A percentile compares a stretch with the other conserved stretches of the same genome.
Evolutionary conservation across 2,329 filamentous ascomycete species (phyloP).

Genomic region (Sclerotinia spermophila): DNA sequence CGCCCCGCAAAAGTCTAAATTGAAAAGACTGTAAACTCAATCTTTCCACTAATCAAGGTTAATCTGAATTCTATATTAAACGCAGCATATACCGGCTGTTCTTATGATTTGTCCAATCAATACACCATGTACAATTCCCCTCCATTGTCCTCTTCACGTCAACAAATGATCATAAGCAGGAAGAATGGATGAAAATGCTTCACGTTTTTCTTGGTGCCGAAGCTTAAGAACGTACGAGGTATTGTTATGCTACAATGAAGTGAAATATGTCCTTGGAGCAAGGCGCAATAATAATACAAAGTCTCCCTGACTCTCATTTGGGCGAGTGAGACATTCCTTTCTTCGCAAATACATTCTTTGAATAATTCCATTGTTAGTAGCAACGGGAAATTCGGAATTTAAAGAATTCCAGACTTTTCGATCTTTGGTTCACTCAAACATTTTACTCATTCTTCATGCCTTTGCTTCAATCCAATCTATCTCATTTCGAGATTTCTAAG

Average conservation of each 20-base stretch:
- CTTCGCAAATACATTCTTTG: not conserved
- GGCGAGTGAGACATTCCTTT: not conserved
- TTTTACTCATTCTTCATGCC: not conserved
- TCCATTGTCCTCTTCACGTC: not conserved
- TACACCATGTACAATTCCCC: not conserved
- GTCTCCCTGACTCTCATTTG: not conserved
- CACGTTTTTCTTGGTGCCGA: not conserved
- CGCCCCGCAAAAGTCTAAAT: constrained; percentile 6
- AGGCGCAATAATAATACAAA: not conserved
- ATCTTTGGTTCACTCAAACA: not conserved
- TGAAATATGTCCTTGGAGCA: not conserved
- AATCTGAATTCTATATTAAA: not conserved
- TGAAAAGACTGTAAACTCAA: not conserved
- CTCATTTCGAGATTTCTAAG: not conserved
- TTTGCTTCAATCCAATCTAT: not conserved
- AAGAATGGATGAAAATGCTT: not conserved
- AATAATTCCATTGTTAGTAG: not conserved
- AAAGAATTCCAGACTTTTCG: not conserved
- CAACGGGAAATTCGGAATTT: not conserved
- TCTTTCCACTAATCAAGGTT: not conserved
- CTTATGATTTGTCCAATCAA: not conserved
- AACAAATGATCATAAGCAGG: not conserved
- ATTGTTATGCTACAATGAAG: not conserved
- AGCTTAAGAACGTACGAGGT: not conserved
- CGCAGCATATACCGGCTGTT: not conserved